Base-by-base conservation (phyloP, 768 basidiomycete genomes). In the Dacryopinax primogenitus region DNA sequence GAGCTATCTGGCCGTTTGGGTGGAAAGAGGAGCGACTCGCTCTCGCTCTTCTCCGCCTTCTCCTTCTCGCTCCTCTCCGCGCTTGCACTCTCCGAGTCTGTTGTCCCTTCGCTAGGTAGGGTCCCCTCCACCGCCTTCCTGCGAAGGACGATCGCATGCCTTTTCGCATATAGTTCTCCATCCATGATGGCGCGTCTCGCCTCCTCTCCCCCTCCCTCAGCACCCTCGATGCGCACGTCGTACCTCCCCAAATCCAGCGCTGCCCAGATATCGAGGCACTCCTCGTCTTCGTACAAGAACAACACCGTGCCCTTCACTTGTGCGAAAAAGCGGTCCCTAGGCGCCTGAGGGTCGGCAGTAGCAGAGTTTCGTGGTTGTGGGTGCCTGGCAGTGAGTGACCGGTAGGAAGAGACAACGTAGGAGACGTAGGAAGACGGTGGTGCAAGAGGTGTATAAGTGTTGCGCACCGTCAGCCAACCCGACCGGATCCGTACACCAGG, bases 221-320 rank as follows among this genome's bases (percentile, higher is more conserved):
- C 84, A n/a, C 71, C 71, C 69, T 87, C 85, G 58, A 97, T 77
- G 33, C 80, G 76, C 51, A 94, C 87, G 63, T 87, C 82, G 73
- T 92, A 88, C 16, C 85, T 79, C 63, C 87, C 80, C 64, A 97
- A 77, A 73, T 95, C 89, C 45, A 98, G 81, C n/a, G 86, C 94
- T 2, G 87, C 92, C 72, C 87, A 87, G 76, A 91, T 93, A 69
- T 97, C 94, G 63, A 82, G 82, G 86, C 90, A 90, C 16, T 79
- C 81, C 76, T 96, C 92, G 75, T 94, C 90, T 74, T 95, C 92
- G 76, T 96, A 97, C 23, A 98, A 78, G 75, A 92, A 97, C 33
- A 98, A 77, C 37, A 95, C 86, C 71, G 84, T 87, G 45, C 88
- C 90, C 79, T 97, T 97, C 73, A 98, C 81, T 6, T 87, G 91